Evolutionary conservation across 495 filamentous ascomycete species (phyloP).

Genomic region (Neurospora africana): DNA sequence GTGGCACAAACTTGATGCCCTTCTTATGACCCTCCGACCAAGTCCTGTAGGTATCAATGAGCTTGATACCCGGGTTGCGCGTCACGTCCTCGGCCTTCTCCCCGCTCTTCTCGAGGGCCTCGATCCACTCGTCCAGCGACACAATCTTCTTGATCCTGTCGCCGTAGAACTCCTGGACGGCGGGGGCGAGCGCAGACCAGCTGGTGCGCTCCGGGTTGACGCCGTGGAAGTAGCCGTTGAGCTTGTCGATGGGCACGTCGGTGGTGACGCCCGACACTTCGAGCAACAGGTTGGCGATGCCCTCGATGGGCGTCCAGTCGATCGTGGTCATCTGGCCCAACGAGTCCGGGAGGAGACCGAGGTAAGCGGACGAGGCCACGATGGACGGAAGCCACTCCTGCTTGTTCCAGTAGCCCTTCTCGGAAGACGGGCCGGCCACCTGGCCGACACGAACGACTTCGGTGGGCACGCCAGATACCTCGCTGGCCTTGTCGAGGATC

Average conservation of each 20-base stretch:
- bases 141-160: conserved; percentile 28
- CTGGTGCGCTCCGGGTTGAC: conserved; percentile 30
- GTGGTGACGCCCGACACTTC: conserved; percentile 24
- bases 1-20: conserved; percentile 15
- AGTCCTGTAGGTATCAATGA: conserved; percentile 31
- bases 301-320: conserved; percentile 47
- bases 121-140: conserved; percentile 31
- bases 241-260: conserved; percentile 14
- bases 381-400: conserved; percentile 50
- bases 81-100: conserved; percentile 18
- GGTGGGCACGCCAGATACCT: conserved; percentile 27
- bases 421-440: conserved; percentile 39
- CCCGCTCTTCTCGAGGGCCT: conserved; percentile 25
- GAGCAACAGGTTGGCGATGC: conserved; percentile 30
- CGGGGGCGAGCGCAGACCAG: conserved; percentile 26
- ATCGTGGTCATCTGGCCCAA: conserved; percentile 30
- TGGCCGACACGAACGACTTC: conserved; percentile 47
- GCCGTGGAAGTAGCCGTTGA: conserved; percentile 38
- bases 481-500: conserved; percentile 35
- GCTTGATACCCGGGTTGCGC: conserved; percentile 35
- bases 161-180: conserved; percentile 27
- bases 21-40: conserved; percentile 13
- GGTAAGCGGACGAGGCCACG: conserved; percentile 31
- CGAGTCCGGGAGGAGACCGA: conserved; percentile 29
- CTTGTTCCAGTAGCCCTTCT: conserved; percentile 40